Evolutionary conservation across 2,329 filamentous ascomycete genomes (phyloP).

Genomic region (Metarhizium anisopliae): DNA sequence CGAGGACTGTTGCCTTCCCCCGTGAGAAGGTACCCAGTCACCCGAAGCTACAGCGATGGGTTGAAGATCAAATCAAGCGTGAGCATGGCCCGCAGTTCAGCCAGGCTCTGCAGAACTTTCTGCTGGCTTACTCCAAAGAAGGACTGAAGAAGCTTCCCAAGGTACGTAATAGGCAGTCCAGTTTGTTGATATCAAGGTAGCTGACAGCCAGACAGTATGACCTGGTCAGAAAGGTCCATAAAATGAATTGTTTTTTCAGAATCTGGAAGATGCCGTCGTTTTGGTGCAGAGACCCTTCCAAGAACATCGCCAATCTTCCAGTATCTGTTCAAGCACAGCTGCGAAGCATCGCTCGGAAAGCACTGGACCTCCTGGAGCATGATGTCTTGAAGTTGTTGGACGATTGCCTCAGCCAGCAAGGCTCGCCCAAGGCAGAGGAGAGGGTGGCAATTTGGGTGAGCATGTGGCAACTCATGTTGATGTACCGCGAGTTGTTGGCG

Average conservation of each 20-base stretch:
- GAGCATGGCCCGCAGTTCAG: slow-evolving; percentile 24
- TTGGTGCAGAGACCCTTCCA: slow-evolving; percentile 28
- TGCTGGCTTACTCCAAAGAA: slow-evolving; percentile 26
- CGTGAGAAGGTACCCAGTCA: slow-evolving; percentile 28
- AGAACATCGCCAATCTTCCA: slow-evolving; percentile 27
- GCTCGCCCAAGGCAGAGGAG: slow-evolving; percentile 28
- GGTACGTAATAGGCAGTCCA: slow-evolving; percentile 17
- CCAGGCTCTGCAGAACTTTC: slow-evolving; percentile 26
- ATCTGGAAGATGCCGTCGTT: slow-evolving; percentile 37
- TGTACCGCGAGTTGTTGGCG: slow-evolving; percentile 34
- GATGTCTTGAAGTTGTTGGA: slow-evolving; percentile 32
- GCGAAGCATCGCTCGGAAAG: slow-evolving; percentile 28
- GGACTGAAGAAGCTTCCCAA: slow-evolving; percentile 27
- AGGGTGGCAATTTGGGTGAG: slow-evolving; percentile 37
- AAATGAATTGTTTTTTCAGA: slow-evolving; percentile 40
- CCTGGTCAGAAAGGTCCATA: slow-evolving; percentile 33
- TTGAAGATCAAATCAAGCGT: slow-evolving; percentile 26
- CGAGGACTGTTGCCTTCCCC: slow-evolving; percentile 27
- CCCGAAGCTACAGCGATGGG: slow-evolving; percentile 26
- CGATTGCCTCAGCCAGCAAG: slow-evolving; percentile 27
- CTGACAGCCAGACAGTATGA: slow-evolving; percentile 25
- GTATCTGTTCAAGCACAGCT: slow-evolving; percentile 32
- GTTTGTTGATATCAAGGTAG: neutral
- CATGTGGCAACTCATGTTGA: slow-evolving; percentile 40
- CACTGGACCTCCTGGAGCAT: slow-evolving; percentile 26